phyloP scores from a whole-genome alignment of 1,284 basidiomycete genomes.

The Cerioporus squamosus region DNA sequence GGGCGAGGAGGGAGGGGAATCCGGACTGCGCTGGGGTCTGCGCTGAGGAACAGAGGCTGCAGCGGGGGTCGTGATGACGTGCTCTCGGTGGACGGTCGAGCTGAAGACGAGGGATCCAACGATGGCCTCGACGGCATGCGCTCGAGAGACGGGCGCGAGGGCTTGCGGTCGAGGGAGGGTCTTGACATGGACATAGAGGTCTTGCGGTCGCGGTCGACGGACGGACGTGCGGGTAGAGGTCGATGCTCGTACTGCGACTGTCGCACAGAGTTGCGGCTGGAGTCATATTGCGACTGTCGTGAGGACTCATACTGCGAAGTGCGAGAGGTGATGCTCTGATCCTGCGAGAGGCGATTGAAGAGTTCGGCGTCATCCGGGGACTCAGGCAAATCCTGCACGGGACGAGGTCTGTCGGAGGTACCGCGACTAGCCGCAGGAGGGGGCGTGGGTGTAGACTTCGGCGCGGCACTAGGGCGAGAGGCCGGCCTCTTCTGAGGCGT shows the following conservation, averaged over 20 bases:
- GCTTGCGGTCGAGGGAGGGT: conserved; percentile 7
- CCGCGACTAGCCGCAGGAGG: conserved; percentile 6
- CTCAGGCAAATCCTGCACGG: conserved; percentile 24
- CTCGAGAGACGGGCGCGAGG: conserved; percentile 14
- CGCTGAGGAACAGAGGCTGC: conserved; percentile 23
- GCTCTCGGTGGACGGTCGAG: conserved; percentile 17
- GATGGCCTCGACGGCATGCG: conserved; percentile 17
- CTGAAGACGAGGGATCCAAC: conserved; percentile 8
- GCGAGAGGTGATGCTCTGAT: conserved; percentile 2
- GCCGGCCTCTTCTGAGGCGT: conserved; percentile 26
- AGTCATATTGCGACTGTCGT: conserved; percentile 5
- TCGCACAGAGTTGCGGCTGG: background rate
- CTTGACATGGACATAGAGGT: background rate
- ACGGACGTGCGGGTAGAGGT: conserved; percentile 17
- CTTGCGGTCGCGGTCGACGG: conserved; percentile 4
- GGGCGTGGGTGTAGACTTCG: conserved; percentile 4
- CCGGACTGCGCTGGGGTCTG: conserved; percentile 19
- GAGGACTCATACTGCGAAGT: conserved; percentile 5
- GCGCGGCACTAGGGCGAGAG: background rate
- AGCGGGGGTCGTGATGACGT: conserved; percentile 13
- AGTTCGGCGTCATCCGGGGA: conserved; percentile 19
- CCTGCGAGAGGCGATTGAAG: conserved; percentile 15
- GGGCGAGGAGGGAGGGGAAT: conserved; percentile 17
- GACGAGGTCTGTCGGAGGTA: conserved; percentile 14
- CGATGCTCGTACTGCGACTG: conserved; percentile 6